A percentile compares a stretch with the other conserved stretches of the same genome.
Evolutionary conservation across 2,329 filamentous ascomycete species (phyloP).

Genomic region (Apiospora sp.): DNA sequence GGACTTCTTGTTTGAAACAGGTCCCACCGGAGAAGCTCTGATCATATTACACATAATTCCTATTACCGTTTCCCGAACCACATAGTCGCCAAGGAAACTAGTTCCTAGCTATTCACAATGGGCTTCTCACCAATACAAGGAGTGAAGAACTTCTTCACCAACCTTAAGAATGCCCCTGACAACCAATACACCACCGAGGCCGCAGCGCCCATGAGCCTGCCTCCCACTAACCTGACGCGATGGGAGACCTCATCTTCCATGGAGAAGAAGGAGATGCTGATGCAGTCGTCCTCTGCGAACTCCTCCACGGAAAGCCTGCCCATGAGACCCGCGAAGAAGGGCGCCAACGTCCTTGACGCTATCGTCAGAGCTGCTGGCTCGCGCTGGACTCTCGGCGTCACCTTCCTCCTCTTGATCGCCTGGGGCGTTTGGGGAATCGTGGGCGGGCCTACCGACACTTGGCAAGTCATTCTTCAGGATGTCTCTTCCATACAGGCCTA

Average conservation of each 20-base stretch:
- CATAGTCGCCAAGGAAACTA: neutral
- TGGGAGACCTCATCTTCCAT: neutral
- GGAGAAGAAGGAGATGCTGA: neutral
- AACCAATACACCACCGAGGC: constrained; percentile 16
- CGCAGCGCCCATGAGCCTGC: neutral
- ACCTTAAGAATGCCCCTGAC: constrained; percentile 17
- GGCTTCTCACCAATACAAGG: constrained; percentile 14
- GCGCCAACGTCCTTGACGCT: constrained; percentile 33
- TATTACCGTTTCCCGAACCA: neutral
- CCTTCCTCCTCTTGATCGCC: constrained; percentile 39
- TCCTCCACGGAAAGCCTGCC: neutral
- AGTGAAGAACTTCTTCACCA: constrained; percentile 14
- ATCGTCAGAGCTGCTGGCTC: constrained; percentile 40
- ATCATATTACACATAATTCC: neutral
- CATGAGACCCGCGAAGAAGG: neutral
- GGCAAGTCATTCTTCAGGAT: constrained; percentile 48
- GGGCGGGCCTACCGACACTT: constrained; percentile 43
- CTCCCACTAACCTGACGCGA: neutral
- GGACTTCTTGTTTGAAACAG: neutral
- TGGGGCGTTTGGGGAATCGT: constrained; percentile 43
- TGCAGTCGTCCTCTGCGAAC: neutral
- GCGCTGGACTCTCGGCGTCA: constrained; percentile 38
- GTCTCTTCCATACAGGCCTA: constrained; percentile 47
- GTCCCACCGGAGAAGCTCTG: neutral
- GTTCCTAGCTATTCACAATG: neutral